Conservation (phyloP, 305 asterid genomes). For the Solanum hybrid region DNA sequence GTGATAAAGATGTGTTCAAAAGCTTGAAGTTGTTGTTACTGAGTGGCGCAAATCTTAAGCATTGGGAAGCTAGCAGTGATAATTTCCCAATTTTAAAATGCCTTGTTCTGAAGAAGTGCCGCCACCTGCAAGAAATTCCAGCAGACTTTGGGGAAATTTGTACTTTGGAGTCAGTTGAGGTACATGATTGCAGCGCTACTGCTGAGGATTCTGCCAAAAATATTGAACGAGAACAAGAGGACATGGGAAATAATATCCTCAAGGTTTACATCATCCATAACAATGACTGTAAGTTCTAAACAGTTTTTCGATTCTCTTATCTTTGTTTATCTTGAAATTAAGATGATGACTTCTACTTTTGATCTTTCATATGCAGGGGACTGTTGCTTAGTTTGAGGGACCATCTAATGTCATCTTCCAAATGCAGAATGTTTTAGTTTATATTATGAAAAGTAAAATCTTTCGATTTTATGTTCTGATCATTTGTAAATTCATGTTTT, state of each 20-base stretch:
- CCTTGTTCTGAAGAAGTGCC: no score
- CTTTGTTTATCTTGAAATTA: not conserved
- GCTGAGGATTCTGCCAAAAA: not conserved
- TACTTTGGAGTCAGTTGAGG: not conserved
- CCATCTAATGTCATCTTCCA: not conserved
- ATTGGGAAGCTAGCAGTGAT: no score
- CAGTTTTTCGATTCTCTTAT: not conserved
- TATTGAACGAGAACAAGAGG: not conserved
- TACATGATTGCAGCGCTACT: not conserved
- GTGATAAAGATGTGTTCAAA: no score
- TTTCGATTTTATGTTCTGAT: not conserved
- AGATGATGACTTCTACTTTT: not conserved
- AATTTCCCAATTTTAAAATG: no score
- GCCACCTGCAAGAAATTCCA: conserved; percentile 1
- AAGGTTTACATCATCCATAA: not conserved
- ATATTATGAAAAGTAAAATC: not conserved
- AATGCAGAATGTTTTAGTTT: not conserved
- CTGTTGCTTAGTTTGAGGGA: not conserved
- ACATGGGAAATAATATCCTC: not conserved
- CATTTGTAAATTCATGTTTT: not conserved
- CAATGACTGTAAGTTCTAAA: not conserved
- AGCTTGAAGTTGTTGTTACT: no score
- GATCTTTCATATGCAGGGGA: not conserved
- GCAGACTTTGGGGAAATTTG: not conserved
- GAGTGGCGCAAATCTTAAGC: no score